Base-by-base conservation (phyloP, 768 basidiomycete genomes). In the Macrocybe gigantea region DNA sequence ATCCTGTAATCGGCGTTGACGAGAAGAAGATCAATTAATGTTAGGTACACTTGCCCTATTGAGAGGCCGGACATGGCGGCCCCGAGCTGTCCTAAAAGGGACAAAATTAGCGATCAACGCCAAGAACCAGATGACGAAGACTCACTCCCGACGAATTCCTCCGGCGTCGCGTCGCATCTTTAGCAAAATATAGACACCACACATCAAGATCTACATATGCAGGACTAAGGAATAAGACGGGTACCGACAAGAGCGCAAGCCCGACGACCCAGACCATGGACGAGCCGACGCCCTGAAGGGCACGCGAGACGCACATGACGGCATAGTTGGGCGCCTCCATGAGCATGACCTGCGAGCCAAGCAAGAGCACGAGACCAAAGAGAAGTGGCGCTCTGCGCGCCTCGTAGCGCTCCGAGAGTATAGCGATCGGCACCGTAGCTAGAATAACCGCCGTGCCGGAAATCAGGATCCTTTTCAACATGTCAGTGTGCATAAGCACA, bases 251-350 rank as follows among this genome's bases (percentile, higher is more conserved):
- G 30, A 83, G 65, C 22, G 82, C 80, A 32, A 83, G 54, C 1
- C 82, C 82, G 13, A 82, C 75, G 0, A 80, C 71, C 81, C 80
- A 83, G 7, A 84, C 69, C 60, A 81, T 69, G 5, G 80, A 76
- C 0, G 81, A 81, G 11, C 77, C 75, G 7, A 80, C 60, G 5
- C 82, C 82, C 59, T 83, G 82, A 29, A 82, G 41, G n/a, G 74
- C 56, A 32, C 83, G 75, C 6, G 82, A 80, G 34, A 82, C 32
- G 10, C 70, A 74, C 80, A 85, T 80, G 9, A 81, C 60, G 47
- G 73, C 54, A 52, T 76, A 83, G 35, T 65, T 72, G 2, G 73
- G 75, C 0, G 80, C 79, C 53, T 81, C 77, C 80, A 83, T 82
- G 8, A 85, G 65, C 64, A 83, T 68, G 12, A 82, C 59, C 60